These are phyloP conservation scores for Rutstroemia sp. DNA, from an alignment of 2,329 filamentous ascomycete species.

Conservation along the genomic window DNA sequence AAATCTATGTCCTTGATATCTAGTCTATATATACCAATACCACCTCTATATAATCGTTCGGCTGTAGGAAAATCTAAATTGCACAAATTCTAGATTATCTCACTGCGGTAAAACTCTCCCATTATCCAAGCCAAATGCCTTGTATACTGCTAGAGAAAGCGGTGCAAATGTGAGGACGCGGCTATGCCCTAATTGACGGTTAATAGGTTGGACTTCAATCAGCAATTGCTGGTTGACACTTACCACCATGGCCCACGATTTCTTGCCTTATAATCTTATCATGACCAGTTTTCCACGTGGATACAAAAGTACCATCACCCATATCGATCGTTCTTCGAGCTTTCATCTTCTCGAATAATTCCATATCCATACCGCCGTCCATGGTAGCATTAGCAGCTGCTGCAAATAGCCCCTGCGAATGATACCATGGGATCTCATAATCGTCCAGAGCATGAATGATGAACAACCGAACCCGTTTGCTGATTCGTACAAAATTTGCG, in stretches of 20 bases:
- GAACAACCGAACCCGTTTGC: conserved; percentile 53
- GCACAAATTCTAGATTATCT: not conserved
- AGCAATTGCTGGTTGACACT: conserved; percentile 11
- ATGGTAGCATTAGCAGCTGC: conserved; percentile 48
- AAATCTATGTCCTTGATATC: not conserved
- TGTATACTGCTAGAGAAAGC: conserved; percentile 55
- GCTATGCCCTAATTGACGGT: conserved; percentile 52
- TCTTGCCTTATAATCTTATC: conserved; percentile 29
- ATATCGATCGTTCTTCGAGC: conserved; percentile 25
- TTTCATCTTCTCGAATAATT: conserved; percentile 26
- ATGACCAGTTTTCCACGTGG: conserved; percentile 25
- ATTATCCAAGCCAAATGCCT: conserved; percentile 48
- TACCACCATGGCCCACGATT: conserved; percentile 28
- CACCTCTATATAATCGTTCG: not conserved
- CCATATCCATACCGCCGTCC: conserved; percentile 26
- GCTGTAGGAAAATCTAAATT: not conserved
- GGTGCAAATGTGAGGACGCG: conserved; percentile 58
- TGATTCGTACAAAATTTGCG: conserved; percentile 44
- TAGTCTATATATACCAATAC: not conserved
- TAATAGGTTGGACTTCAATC: conserved; percentile 12
- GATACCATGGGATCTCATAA: conserved; percentile 68
- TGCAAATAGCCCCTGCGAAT: conserved; percentile 57
- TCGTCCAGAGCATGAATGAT: conserved; percentile 79
- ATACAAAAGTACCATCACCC: conserved; percentile 28
- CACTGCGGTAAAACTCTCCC: conserved; percentile 11